These are phyloP conservation scores for Trichosporon ovoides DNA, from an alignment of 1,284 basidiomycete species.

Conservation along the genomic window DNA sequence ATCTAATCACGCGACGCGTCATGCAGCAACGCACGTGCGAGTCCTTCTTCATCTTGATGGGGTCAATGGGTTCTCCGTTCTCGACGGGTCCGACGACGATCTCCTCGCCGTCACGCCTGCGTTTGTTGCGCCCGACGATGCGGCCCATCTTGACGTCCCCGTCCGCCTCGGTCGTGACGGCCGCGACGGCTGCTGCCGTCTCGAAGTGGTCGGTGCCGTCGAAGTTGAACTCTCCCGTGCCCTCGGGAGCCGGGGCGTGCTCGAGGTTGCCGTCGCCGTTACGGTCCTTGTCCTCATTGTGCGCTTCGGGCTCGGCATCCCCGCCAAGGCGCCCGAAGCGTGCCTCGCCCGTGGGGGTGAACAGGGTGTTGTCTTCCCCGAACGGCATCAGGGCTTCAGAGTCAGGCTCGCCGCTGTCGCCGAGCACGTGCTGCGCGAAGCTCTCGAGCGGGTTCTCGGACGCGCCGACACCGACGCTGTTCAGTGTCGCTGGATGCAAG, in stretches of 20 bases:
- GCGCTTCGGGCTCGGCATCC: not conserved
- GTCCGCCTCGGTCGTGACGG: not conserved
- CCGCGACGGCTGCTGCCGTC: not conserved
- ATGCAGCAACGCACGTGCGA: constrained; percentile 44
- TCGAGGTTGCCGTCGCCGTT: constrained; percentile 4
- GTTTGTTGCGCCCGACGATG: constrained; percentile 15
- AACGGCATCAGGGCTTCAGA: constrained; percentile 5
- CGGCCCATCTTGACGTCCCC: constrained; percentile 6
- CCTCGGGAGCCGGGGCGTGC: too few species aligned
- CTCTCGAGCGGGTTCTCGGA: constrained; percentile 21
- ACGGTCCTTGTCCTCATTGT: not conserved
- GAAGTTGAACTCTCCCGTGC: not conserved
- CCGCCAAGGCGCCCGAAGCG: constrained; percentile 12
- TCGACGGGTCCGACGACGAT: constrained; percentile 20
- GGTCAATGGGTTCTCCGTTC: constrained; percentile 29
- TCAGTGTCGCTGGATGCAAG: constrained; percentile 19
- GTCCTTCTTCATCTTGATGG: constrained; percentile 40
- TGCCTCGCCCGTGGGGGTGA: constrained; percentile 17
- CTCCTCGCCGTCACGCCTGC: constrained; percentile 22
- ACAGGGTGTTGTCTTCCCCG: constrained; percentile 17
- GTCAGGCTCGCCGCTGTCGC: constrained; percentile 13
- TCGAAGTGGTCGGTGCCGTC: constrained; percentile 2
- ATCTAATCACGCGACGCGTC: too few species aligned
- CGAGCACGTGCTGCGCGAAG: constrained; percentile 29
- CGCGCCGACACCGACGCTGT: constrained; percentile 12